phyloP scores from a whole-genome alignment of 225 moss, liverwort and hornwort genomes.

The Antitrichia curtipendula region DNA sequence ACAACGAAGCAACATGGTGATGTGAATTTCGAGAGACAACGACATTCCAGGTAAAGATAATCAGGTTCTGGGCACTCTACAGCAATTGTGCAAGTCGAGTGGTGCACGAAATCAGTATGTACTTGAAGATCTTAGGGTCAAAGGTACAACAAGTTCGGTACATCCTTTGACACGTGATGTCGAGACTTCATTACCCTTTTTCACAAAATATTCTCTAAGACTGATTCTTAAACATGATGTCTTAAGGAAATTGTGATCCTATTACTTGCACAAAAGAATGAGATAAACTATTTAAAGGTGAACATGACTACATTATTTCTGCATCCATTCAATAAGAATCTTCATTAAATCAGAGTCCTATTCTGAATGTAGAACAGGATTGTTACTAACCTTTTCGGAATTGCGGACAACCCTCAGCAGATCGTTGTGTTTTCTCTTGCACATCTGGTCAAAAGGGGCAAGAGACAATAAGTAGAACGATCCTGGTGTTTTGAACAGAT shows the following conservation, averaged over 20 bases:
- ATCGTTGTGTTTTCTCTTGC: constrained; percentile 79
- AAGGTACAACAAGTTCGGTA: not conserved
- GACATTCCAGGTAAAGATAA: not conserved
- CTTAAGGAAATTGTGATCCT: not conserved
- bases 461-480: not conserved
- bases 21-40: not conserved
- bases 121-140: not conserved
- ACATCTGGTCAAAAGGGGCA: constrained; percentile 41
- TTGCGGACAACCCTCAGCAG: constrained; percentile 48
- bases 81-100: not conserved
- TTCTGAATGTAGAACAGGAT: not conserved
- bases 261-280: not conserved
- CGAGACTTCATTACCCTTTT: not conserved
- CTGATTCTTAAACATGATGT: not conserved
- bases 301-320: not conserved
- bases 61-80: not conserved
- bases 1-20: not conserved
- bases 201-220: not conserved
- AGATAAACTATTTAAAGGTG: not conserved
- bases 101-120: not conserved
- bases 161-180: not conserved
- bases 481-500: not conserved
- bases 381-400: constrained; percentile 36
- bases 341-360: not conserved
- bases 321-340: not conserved